phyloP scores from a whole-genome alignment of 2,329 filamentous ascomycete genomes.

The Aspergillus neoniger region DNA sequence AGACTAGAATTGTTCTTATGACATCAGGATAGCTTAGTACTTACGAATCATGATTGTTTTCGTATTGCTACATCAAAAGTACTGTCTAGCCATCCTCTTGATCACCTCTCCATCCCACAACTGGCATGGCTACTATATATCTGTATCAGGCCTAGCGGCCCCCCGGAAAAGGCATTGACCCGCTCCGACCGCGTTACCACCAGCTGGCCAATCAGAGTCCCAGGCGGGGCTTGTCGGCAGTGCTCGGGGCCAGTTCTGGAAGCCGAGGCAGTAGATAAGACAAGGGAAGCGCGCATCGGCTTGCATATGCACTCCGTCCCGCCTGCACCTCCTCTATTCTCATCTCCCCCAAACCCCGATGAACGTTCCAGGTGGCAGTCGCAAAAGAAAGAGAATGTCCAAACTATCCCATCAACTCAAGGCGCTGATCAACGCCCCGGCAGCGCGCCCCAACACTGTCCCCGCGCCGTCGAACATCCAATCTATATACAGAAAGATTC shows the following conservation, averaged over 20 bases:
- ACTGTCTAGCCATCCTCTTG: too few relatives aligned
- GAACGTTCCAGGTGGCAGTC: neutral
- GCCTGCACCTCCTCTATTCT: neutral
- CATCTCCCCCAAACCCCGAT: neutral
- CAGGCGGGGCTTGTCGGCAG: neutral
- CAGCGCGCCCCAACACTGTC: slow-evolving; percentile 65
- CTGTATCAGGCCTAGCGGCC: too few relatives aligned
- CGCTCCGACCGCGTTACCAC: neutral
- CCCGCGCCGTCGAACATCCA: slow-evolving; percentile 65
- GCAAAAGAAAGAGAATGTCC: slow-evolving; percentile 56
- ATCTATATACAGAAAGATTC: slow-evolving; percentile 65
- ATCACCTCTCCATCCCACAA: too few relatives aligned
- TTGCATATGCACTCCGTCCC: neutral
- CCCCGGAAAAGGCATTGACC: neutral
- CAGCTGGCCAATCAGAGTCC: neutral
- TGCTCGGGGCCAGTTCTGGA: neutral
- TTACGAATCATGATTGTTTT: too few relatives aligned
- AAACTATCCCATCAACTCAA: slow-evolving; percentile 73
- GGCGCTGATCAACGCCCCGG: slow-evolving; percentile 70
- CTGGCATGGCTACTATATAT: too few relatives aligned
- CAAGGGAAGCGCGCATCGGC: neutral
- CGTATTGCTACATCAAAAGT: too few relatives aligned
- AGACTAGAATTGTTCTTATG: too few relatives aligned
- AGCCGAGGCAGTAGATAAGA: neutral
- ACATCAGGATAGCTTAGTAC: too few relatives aligned